Evolutionary conservation across 1,139 yeast genomes (phyloP).

Genomic region (Waltiozyma sp.): DNA sequence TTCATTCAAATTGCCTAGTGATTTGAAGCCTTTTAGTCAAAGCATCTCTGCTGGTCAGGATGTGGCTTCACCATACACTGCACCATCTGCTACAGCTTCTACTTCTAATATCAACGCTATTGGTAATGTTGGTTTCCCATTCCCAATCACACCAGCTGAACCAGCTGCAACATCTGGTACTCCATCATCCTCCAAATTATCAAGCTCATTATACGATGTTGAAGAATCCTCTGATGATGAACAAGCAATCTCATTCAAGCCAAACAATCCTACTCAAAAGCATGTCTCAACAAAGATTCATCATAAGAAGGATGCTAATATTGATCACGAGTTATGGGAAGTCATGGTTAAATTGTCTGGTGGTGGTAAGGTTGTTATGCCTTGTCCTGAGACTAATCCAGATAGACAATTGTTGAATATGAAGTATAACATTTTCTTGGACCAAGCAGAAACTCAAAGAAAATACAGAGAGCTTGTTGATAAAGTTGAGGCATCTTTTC

Average conservation of each 20-base stretch:
- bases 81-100: slow-evolving; percentile 58
- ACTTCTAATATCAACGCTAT: slow-evolving; percentile 46
- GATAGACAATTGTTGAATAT: slow-evolving; percentile 63
- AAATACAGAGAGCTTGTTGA: slow-evolving; percentile 65
- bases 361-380: slow-evolving; percentile 67
- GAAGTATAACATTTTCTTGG: slow-evolving; percentile 77
- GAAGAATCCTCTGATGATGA: slow-evolving; percentile 20
- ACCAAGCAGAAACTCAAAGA: slow-evolving; percentile 75
- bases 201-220: slow-evolving; percentile 1
- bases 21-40: slow-evolving; percentile 12
- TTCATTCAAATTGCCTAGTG: slow-evolving; percentile 15
- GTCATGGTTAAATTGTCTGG: slow-evolving; percentile 81
- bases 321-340: slow-evolving; percentile 49
- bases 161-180: not conserved
- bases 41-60: slow-evolving; percentile 7
- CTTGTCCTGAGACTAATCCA: slow-evolving; percentile 43
- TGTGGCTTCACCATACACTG: slow-evolving; percentile 59
- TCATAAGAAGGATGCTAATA: slow-evolving; percentile 29
- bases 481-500: slow-evolving; percentile 30
- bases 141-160: slow-evolving; percentile 40
- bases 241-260: slow-evolving; percentile 46
- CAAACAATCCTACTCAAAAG: slow-evolving; percentile 41
- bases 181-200: not conserved
- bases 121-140: slow-evolving; percentile 38
- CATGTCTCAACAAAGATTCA: slow-evolving; percentile 20